Evolutionary conservation across 495 filamentous ascomycete genomes (phyloP), one percentile per base, ranked within the genome.

Genomic region (Hyaloscypha finlandica): DNA sequence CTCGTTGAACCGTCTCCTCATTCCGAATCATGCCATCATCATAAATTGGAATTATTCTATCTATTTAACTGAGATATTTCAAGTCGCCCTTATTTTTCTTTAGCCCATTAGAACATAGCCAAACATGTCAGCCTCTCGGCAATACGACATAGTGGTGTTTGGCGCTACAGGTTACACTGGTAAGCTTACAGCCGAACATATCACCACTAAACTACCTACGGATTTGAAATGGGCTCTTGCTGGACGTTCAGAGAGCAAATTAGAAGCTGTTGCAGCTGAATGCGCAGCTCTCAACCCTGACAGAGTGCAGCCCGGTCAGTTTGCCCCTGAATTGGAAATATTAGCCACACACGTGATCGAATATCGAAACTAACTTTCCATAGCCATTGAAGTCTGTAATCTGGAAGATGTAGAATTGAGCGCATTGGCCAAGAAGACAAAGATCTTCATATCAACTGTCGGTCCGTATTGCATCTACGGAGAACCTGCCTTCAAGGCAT

Each of bases 151-250:
- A 59, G 82, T 97, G 20, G 80, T 98, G 35, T 85, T 94, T 39
- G 94, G 94, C 22, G 93, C 93, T 14, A 86, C 86, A 70, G 94
- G 94, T 25, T 97, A 96, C 77, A 98, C 94, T 0, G 94, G 94
- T 12, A 88, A 87, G 70, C 79, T 90, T 32, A 88, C 86, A 42
- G 90, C 89, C 52, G 88, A 97, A 75, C 84, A 95, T 74, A 92
- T 97, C 66, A 82, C 89, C 51, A 84, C 84, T 48, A 77, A 86
- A 63, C 83, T 92, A 2, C 92, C 94, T 2, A 94, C 92, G 8
- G 80, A 90, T 74, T 75, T 97, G 30, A 93, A 87, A 80, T 98
- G 94, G 94, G 94, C 93, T 30, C 80, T 97, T 57, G 92, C 93
- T 11, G 94, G 94, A 20, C 89, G 94, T 32, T 94, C 92, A 8